Conservation (phyloP, 2,329 filamentous ascomycete genomes). For the Hypoxylon sp. region DNA sequence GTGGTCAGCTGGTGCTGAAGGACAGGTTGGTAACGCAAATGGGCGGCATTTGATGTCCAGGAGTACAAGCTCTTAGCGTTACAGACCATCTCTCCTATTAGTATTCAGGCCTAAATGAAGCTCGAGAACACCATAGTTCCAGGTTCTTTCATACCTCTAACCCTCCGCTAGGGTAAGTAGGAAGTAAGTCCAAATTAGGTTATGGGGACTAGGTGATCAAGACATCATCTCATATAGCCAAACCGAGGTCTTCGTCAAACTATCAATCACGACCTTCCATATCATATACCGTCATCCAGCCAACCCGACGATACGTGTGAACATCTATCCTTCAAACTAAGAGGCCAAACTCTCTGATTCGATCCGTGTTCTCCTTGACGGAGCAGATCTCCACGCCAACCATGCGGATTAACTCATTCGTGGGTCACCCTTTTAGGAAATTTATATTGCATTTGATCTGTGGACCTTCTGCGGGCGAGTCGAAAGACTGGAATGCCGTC, state of each 20-base stretch:
- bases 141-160: too few species aligned
- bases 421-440: background rate
- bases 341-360: background rate
- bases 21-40: background rate
- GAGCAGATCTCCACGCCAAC: conserved; percentile 1
- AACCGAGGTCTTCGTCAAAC: background rate
- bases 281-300: conserved; percentile 6
- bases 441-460: conserved; percentile 3
- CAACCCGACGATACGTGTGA: background rate
- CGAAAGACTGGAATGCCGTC: background rate
- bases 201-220: background rate
- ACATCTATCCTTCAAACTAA: background rate
- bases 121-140: too few species aligned
- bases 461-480: background rate
- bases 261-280: background rate
- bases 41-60: background rate
- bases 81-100: background rate
- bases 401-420: background rate
- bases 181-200: too few species aligned
- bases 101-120: too few species aligned
- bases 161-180: too few species aligned
- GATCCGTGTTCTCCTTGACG: background rate
- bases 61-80: background rate
- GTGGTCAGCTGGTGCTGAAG: conserved; percentile 11
- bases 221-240: conserved; percentile 2